These are phyloP conservation scores for Solanum pennellii DNA, from an alignment of 257 asterid species.

Conservation along the genomic window DNA sequence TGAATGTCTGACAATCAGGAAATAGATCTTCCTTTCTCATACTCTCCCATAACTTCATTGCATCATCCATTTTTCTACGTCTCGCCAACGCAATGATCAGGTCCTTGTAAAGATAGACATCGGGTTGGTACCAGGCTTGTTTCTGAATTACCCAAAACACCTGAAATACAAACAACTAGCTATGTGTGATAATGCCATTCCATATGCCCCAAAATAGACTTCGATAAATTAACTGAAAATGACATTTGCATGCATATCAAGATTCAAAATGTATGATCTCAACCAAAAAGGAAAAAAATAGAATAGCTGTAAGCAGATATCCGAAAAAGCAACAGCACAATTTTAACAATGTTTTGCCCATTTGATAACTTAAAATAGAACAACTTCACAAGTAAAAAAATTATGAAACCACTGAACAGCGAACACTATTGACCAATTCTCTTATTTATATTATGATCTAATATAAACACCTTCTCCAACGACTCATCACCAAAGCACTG, in stretches of 20 bases:
- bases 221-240: neutral
- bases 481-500: neutral
- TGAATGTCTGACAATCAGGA: constrained; percentile 84
- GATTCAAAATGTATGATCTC: neutral
- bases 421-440: neutral
- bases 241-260: neutral
- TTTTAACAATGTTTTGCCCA: neutral
- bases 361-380: neutral
- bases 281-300: neutral
- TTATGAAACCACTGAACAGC: neutral
- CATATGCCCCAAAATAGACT: neutral
- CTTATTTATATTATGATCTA: neutral
- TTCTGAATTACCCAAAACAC: constrained; percentile 67
- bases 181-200: neutral
- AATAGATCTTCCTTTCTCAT: constrained; percentile 72
- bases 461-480: neutral
- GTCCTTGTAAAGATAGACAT: constrained; percentile 82
- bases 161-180: constrained; percentile 21
- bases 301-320: neutral
- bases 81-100: constrained; percentile 68
- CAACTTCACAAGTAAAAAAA: neutral
- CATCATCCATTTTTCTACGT: constrained; percentile 74
- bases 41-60: constrained; percentile 69
- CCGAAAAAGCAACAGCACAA: neutral
- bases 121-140: constrained; percentile 81